Conservation (phyloP, 2,329 filamentous ascomycete genomes). For the Scortechinia acanthostroma region DNA sequence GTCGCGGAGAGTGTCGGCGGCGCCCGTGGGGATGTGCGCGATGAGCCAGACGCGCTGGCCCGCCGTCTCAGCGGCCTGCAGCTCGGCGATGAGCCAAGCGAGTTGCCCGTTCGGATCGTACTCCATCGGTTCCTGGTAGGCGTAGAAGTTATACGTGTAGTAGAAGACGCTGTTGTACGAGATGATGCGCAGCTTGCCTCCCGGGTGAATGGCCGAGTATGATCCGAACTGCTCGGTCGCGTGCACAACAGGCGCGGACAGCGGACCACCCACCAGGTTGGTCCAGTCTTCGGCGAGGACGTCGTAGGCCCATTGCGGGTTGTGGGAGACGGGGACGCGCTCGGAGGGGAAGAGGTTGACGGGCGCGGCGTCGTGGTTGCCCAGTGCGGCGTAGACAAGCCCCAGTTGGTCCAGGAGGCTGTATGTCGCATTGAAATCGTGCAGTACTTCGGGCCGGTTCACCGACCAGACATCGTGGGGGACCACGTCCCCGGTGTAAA, state of each 20-base stretch:
- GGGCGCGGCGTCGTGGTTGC: conserved; percentile 48
- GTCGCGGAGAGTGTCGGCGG: conserved; percentile 40
- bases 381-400: conserved; percentile 40
- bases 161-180: conserved; percentile 53
- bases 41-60: conserved; percentile 47
- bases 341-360: conserved; percentile 39
- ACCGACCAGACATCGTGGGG: conserved; percentile 42
- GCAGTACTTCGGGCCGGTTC: conserved; percentile 16
- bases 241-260: no score
- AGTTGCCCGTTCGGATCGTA: conserved; percentile 42
- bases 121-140: conserved; percentile 39
- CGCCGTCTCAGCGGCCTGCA: conserved; percentile 40
- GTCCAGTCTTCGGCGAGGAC: conserved; percentile 35
- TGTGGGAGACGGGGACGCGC: conserved; percentile 20
- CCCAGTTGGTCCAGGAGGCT: conserved; percentile 31
- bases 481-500: conserved; percentile 53
- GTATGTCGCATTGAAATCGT: conserved; percentile 33
- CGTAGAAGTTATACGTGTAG: conserved; percentile 48
- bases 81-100: conserved; percentile 41
- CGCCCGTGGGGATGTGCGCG: conserved; percentile 45
- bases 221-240: conserved; percentile 28
- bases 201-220: conserved; percentile 36
- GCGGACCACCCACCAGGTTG: conserved; percentile 31
- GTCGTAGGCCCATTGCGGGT: conserved; percentile 43
- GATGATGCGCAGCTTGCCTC: conserved; percentile 43